Percentiles rank a stretch among this genome's conserved stretches.
These are phyloP conservation scores for Eucalyptus microcorys DNA, from an alignment of 345 rosid genomes.

Conservation along the genomic window DNA sequence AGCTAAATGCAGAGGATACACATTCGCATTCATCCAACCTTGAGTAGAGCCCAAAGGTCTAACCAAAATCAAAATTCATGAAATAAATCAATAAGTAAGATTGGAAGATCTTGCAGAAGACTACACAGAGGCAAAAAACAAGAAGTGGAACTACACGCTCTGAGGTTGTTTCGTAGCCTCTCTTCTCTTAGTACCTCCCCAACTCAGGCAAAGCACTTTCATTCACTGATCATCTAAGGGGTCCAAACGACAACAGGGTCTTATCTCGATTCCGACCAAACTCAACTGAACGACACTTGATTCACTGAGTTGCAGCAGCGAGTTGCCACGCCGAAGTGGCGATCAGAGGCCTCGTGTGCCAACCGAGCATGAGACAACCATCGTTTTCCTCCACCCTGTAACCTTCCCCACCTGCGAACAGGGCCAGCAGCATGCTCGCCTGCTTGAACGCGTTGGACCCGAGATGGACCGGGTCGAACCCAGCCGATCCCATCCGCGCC, in stretches of 20 bases:
- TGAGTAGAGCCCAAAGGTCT: neutral
- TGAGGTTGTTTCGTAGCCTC: neutral
- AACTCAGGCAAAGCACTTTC: neutral
- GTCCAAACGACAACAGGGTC: neutral
- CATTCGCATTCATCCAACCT: neutral
- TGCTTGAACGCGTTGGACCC: conserved; percentile 91
- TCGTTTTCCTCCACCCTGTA: conserved; percentile 76
- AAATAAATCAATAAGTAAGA: neutral
- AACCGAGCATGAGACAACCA: conserved; percentile 84
- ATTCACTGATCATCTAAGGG: neutral
- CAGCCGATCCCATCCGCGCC: conserved; percentile 39
- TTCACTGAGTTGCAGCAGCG: conserved; percentile 1
- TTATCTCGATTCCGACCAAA: neutral
- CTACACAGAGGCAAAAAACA: neutral
- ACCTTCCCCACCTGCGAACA: conserved; percentile 75
- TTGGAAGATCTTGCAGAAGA: neutral
- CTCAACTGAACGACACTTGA: neutral
- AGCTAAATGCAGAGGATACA: neutral
- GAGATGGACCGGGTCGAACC: conserved; percentile 60
- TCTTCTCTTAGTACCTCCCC: neutral
- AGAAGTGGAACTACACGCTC: neutral
- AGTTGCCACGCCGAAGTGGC: conserved; percentile 87
- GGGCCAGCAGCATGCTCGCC: conserved; percentile 75
- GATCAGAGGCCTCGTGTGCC: conserved; percentile 89
- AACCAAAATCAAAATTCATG: neutral